phyloP scores from a whole-genome alignment of 768 basidiomycete genomes.

The Hygrocybe coccinea region DNA sequence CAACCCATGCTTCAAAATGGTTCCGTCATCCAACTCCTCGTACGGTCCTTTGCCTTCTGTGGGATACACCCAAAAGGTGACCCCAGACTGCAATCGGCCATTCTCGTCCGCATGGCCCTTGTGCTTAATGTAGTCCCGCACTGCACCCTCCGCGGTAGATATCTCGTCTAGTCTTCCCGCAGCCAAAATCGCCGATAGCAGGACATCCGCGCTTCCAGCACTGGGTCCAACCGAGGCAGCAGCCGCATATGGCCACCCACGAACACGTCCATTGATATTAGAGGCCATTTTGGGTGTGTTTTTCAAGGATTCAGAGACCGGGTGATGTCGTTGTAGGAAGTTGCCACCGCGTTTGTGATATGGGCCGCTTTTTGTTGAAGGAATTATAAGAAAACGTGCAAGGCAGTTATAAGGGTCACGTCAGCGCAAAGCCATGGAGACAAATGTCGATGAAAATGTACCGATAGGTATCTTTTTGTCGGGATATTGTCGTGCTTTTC shows the following conservation, averaged over 20 bases:
- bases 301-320: no score
- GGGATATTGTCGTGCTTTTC: no score
- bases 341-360: no score
- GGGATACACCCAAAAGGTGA: constrained; percentile 12
- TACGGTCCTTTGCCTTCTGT: constrained; percentile 8
- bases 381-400: no score
- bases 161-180: constrained; percentile 9
- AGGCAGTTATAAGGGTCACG: no score
- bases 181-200: constrained; percentile 6
- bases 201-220: neutral
- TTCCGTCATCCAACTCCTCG: constrained; percentile 3
- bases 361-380: no score
- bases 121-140: neutral
- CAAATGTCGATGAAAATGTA: no score
- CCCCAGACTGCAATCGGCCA: neutral
- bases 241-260: neutral
- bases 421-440: no score
- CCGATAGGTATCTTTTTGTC: no score
- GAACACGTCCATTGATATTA: neutral
- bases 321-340: no score
- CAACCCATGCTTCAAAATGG: constrained; percentile 6
- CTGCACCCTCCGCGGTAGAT: constrained; percentile 1
- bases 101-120: neutral
- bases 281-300: no score
- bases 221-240: neutral